These are phyloP conservation scores for Babjeviella inositovora DNA, from an alignment of 805 yeast species.

Conservation along the genomic window DNA sequence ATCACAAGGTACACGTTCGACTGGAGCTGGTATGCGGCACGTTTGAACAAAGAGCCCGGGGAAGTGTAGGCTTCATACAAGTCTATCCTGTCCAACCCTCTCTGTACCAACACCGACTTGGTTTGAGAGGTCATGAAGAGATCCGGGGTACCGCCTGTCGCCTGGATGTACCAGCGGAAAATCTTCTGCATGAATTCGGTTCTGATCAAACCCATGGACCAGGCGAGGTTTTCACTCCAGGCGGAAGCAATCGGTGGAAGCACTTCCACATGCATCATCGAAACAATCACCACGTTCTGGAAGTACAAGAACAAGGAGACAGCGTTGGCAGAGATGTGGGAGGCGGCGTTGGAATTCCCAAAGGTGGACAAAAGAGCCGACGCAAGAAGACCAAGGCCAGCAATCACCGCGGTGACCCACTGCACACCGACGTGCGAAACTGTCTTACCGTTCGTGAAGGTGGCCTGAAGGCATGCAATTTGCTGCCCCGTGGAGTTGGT, in stretches of 20 bases:
- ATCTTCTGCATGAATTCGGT: slow-evolving; percentile 71
- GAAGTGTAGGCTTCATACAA: neutral
- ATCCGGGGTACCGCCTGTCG: slow-evolving; percentile 82
- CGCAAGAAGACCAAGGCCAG: slow-evolving; percentile 72
- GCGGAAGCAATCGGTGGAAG: slow-evolving; percentile 88
- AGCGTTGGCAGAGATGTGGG: slow-evolving; percentile 78
- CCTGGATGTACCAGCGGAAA: slow-evolving; percentile 70
- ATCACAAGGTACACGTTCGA: slow-evolving; percentile 50
- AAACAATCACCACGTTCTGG: slow-evolving; percentile 73
- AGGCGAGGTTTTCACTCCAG: slow-evolving; percentile 83
- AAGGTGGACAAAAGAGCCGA: slow-evolving; percentile 75
- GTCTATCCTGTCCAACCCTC: slow-evolving; percentile 29
- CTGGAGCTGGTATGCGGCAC: slow-evolving; percentile 19
- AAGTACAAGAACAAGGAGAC: slow-evolving; percentile 73
- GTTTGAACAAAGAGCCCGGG: slow-evolving; percentile 4
- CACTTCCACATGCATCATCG: slow-evolving; percentile 73
- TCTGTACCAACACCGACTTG: slow-evolving; percentile 60
- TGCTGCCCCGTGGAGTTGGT: slow-evolving; percentile 16
- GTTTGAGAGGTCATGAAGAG: slow-evolving; percentile 46
- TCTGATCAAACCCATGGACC: slow-evolving; percentile 89
- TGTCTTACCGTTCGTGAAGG: slow-evolving; percentile 63
- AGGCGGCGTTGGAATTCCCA: slow-evolving; percentile 82
- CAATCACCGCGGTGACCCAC: slow-evolving; percentile 89
- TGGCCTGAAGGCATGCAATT: slow-evolving; percentile 64
- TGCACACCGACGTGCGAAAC: slow-evolving; percentile 69